phyloP scores from a whole-genome alignment of 2,329 filamentous ascomycete species.

The Penicillium thymicola region DNA sequence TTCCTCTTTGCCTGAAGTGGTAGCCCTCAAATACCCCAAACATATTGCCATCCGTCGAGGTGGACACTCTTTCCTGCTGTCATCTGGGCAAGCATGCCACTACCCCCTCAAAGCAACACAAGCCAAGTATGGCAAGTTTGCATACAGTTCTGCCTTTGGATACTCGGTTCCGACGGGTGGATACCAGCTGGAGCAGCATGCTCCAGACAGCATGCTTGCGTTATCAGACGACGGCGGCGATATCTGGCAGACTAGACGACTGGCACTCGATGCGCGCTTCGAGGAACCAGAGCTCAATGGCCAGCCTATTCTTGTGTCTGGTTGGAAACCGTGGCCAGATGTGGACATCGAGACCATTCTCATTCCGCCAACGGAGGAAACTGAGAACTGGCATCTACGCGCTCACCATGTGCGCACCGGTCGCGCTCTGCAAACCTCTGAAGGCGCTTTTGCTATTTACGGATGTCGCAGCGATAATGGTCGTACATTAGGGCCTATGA shows the following conservation, averaged over 20 bases:
- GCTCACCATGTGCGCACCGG: slow-evolving; percentile 39
- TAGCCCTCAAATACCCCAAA: slow-evolving; percentile 63
- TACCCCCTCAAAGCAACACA: slow-evolving; percentile 79
- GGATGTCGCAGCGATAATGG: slow-evolving; percentile 59
- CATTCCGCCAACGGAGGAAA: slow-evolving; percentile 32
- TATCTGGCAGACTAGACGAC: slow-evolving; percentile 72
- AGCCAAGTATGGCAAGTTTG: slow-evolving; percentile 76
- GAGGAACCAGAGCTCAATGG: slow-evolving; percentile 50
- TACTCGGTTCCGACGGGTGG: slow-evolving; percentile 75
- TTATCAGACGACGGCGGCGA: slow-evolving; percentile 75
- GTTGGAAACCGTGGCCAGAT: slow-evolving; percentile 69
- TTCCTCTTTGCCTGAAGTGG: slow-evolving; percentile 56
- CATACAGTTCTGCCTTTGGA: slow-evolving; percentile 70
- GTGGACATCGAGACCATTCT: slow-evolving; percentile 38
- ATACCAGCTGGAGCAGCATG: slow-evolving; percentile 73
- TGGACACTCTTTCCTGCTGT: slow-evolving; percentile 73
- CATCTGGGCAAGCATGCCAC: slow-evolving; percentile 74
- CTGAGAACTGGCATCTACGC: slow-evolving; percentile 42
- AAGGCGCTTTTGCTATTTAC: slow-evolving; percentile 70
- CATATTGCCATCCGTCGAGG: slow-evolving; percentile 70
- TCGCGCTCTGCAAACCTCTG: slow-evolving; percentile 65
- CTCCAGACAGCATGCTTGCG: slow-evolving; percentile 71
- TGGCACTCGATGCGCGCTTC: slow-evolving; percentile 63
- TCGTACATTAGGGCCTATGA: slow-evolving; percentile 48
- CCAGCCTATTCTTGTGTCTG: slow-evolving; percentile 61